Evolutionary conservation across 148 eudicot species (phyloP).

Genomic region (Polygonum aviculare): DNA sequence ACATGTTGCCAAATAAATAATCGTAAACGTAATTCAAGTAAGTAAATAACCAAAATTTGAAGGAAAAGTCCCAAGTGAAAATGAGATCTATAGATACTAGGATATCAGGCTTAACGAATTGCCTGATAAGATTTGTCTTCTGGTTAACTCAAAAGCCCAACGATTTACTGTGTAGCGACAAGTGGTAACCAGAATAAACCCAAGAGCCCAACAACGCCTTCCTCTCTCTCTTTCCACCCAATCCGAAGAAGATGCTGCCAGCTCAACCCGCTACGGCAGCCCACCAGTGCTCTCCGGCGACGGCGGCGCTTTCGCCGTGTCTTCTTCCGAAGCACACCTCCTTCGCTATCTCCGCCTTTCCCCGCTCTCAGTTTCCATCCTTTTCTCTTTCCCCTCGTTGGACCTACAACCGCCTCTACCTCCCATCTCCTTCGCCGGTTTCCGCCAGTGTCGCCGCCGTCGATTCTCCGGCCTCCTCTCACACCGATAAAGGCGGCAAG

Average conservation of each 20-base stretch:
- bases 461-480: slow-evolving; percentile 34
- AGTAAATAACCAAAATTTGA: no score
- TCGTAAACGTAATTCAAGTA: no score
- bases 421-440: slow-evolving; percentile 8
- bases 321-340: slow-evolving; percentile 9
- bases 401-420: background rate
- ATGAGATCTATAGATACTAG: no score
- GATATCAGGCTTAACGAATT: no score
- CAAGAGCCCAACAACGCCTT: background rate
- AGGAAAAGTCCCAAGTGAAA: no score
- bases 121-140: no score
- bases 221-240: background rate
- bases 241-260: slow-evolving; percentile 10
- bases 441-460: slow-evolving; percentile 36
- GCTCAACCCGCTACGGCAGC: background rate
- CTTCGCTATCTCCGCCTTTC: slow-evolving; percentile 14
- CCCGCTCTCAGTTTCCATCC: slow-evolving; percentile 19
- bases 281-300: slow-evolving; percentile 6
- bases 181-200: background rate
- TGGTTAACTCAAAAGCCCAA: no score
- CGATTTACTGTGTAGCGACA: background rate
- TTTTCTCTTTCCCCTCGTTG: slow-evolving; percentile 10
- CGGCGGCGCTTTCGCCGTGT: background rate
- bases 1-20: no score
- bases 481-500: slow-evolving; percentile 19